Base-by-base conservation (phyloP, 108 stramenopile species). In the Nitzschia sp. region DNA sequence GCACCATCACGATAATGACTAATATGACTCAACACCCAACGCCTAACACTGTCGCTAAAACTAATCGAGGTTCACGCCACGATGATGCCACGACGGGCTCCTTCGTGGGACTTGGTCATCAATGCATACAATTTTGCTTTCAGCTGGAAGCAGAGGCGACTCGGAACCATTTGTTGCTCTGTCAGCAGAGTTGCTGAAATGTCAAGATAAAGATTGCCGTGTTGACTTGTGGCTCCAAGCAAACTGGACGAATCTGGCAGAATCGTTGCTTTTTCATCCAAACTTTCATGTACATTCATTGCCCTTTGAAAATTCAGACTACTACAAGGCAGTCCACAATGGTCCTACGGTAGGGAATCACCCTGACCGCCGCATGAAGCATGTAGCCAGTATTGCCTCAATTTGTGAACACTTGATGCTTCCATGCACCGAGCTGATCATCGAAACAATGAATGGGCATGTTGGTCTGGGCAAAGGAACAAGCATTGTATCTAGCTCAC, bases 81-180 rank as follows among this genome's bases (percentile, higher is more conserved):
- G 29, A 34, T 5, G 29, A 34, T 34, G 29, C 5, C 29, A 34
- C 1, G 29, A 1, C 1, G 29, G 3, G 29, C 29, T 34, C 29
- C 29, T 34, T 34, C 29, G 5, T 34, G 29, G 29, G 29, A 34
- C 20, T 21, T 59, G 34, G 29, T 2, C 39, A 25, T 37, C 10
- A 14, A 53, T 79, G 78, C 50, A 51, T 50, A 54, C 43, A 0
- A 51, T 70, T 0, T 25, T 70, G 41, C 50, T 65, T 15, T 41
- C 69, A 8, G 73, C 51, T 3, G 73, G 73, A 26, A 62, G 51
- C n/a, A 21, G 73, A 10, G 73, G 73, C 17, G 73, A 75, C 17
- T 12, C 29, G 2, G 73, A 75, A 53, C 73, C 73, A 19, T 69
- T 53, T 12, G 19, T 25, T 51, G 44, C 67, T 6, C 7, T 69